Conservation (phyloP, 305 asterid genomes). For the Stenogyne calaminthoides region DNA sequence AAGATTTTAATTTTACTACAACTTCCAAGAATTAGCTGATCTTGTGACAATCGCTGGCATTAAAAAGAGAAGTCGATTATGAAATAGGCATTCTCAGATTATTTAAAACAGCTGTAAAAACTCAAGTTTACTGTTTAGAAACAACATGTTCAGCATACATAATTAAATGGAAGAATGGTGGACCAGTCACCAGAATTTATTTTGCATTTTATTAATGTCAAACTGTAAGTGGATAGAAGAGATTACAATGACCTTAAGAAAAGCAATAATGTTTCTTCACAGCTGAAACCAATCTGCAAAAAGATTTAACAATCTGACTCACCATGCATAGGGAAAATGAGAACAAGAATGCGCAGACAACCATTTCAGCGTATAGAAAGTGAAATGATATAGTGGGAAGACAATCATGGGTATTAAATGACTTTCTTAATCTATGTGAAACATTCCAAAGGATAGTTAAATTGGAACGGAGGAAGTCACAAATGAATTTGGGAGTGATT, state of each 20-base stretch:
- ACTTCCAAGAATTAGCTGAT: constrained; percentile 19
- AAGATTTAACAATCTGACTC: background rate
- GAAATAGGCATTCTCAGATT: constrained; percentile 1
- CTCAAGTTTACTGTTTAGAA: background rate
- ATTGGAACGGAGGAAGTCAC: background rate
- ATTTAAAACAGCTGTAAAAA: background rate
- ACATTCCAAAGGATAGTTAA: too few relatives aligned
- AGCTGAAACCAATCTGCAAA: background rate
- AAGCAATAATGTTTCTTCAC: background rate
- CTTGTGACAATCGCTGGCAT: background rate
- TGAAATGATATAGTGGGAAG: too few relatives aligned
- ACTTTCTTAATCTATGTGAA: too few relatives aligned
- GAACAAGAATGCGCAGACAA: background rate
- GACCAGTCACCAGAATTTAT: background rate
- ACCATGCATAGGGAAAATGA: background rate
- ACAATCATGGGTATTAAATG: too few relatives aligned
- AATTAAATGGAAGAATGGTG: background rate
- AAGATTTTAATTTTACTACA: background rate
- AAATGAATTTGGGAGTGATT: background rate
- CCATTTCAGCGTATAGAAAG: too few relatives aligned
- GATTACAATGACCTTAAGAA: background rate
- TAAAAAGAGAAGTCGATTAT: background rate
- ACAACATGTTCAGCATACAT: background rate
- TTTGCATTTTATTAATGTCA: background rate
- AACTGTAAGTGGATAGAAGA: background rate